Evolutionary conservation across 345 rosid species (phyloP), one percentile per base, ranked within the genome.

Genomic region (Murraya koenigii): DNA sequence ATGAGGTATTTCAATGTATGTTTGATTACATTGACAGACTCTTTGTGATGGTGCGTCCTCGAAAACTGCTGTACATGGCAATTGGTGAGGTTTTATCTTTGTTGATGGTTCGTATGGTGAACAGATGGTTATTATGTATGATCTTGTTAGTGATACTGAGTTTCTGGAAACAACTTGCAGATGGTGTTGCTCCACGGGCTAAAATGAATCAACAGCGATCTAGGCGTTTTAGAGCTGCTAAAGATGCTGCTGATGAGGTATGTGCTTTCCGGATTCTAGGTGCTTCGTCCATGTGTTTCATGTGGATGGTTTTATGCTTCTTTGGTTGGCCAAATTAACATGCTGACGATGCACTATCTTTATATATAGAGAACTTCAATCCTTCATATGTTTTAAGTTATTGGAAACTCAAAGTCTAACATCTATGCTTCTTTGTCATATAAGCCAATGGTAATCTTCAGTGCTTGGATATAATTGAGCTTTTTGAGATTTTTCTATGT

Each of bases 131-230:
- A 33, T 54, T 3, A 2, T 47, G 52, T 41, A 26, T 54, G 10
- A 70, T 32, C 6, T 67, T 32, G 17, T 32, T 19, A 11, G 66
- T 84, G 59, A 67, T 78, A 49, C 74, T 82, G 47, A 71, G 75
- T 65, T 28, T 77, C 64, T 79, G 55, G 66, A 54, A 81, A 68
- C 56, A 77, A 79, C 32, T 39, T 73, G 54, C 81, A 96, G 99
- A 96, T 80, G 97, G 99, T 72, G 99, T 96, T 14, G 99, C 98
- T 28, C 99, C 98, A 36, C 88, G 99, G 74, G 99, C 98, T 14
- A 94, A 96, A 82, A 96, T 96, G 97, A 96, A 96, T 82, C 98
- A 94, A 71, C 99, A 96, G 74, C 88, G 98, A 23, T 90, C 97
- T 23, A 89, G 98, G 89, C 88, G 98, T 59, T 96, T 96, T 81